Evolutionary conservation across 768 basidiomycete genomes (phyloP), one percentile per base, ranked within the genome.

Genomic region (Psilocybe cyanescens): DNA sequence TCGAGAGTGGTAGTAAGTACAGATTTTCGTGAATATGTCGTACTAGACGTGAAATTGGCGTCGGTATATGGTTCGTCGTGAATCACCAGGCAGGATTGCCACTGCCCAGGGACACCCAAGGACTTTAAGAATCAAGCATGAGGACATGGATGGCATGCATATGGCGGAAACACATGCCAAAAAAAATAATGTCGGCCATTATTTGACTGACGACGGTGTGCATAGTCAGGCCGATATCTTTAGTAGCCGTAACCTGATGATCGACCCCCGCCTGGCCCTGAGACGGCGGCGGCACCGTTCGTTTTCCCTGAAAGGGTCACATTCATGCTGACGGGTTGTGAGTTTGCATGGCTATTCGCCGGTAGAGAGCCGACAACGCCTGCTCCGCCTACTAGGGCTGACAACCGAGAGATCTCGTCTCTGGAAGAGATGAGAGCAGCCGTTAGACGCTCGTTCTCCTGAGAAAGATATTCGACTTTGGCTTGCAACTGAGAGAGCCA

Each of bases 391-490:
- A 92, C 88, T 35, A 92, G 81, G 1, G 90, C 81, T 1, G 86
- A 85, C 0, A 99, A 82, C 2, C 95, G 86, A 8, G 91, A 87
- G 55, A 98, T 91, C 76, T 99, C 97, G 72, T 98, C 97, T 45
- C 94, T 87, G 16, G 95, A 89, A 4, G 90, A 86, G 39, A 92
- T 88, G 29, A 98, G 88, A 8, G 95, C 95, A 8, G 86, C 82
- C 33, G 92, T 90, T 28, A 99, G 86, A 24, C 94, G 88, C 74
- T 99, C 97, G 76, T 99, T 99, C 77, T 99, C 97, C 65, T 90
- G 87, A n/a, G 84, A 80, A 44, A 99, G 85, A 67, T 81, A 92
- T 72, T 99, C 97, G 75, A 97, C 95, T 70, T 96, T 96, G 44
- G 90, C 86, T 75, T 99, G 97, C 16, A 99, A 82, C 64, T 92